Percentiles rank a stretch among this genome's conserved stretches.
Evolutionary conservation across 345 rosid genomes (phyloP).

Genomic region (Cardamine occulta): DNA sequence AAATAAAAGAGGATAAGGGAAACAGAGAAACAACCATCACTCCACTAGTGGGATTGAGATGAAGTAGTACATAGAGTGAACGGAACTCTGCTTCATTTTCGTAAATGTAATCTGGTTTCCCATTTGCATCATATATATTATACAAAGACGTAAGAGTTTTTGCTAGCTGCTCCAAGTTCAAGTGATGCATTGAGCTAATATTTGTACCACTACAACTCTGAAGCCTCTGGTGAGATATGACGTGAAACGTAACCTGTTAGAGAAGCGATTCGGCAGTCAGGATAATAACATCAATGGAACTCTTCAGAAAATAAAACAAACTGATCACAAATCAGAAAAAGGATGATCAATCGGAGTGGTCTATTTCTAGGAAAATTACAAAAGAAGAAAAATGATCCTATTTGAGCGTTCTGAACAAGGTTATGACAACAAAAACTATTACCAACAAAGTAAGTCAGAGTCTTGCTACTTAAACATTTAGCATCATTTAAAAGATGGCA

Average conservation of each 20-base stretch:
- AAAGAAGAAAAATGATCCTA: background rate
- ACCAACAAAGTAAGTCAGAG: background rate
- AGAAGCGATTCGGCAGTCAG: slow-evolving; percentile 26
- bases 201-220: slow-evolving; percentile 47
- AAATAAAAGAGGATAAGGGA: slow-evolving; percentile 28
- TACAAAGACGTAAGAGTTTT: slow-evolving; percentile 76
- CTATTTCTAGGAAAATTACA: background rate
- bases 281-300: slow-evolving; percentile 5
- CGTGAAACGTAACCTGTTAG: slow-evolving; percentile 77
- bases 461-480: background rate
- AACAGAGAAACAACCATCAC: slow-evolving; percentile 54
- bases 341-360: background rate
- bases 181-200: slow-evolving; percentile 66
- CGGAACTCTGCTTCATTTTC: slow-evolving; percentile 76
- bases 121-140: slow-evolving; percentile 72
- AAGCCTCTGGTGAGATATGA: slow-evolving; percentile 78
- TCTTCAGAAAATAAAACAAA: background rate
- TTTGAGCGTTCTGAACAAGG: slow-evolving; percentile 1
- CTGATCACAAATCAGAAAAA: background rate
- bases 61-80: slow-evolving; percentile 82
- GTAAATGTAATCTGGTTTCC: slow-evolving; percentile 42
- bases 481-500: background rate
- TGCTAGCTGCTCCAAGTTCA: slow-evolving; percentile 89
- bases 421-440: slow-evolving; percentile 2
- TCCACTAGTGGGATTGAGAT: slow-evolving; percentile 64